Evolutionary conservation across 169 alveolate genomes (phyloP), one percentile per base, ranked within the genome.

Genomic region (Eimeria tenella): DNA sequence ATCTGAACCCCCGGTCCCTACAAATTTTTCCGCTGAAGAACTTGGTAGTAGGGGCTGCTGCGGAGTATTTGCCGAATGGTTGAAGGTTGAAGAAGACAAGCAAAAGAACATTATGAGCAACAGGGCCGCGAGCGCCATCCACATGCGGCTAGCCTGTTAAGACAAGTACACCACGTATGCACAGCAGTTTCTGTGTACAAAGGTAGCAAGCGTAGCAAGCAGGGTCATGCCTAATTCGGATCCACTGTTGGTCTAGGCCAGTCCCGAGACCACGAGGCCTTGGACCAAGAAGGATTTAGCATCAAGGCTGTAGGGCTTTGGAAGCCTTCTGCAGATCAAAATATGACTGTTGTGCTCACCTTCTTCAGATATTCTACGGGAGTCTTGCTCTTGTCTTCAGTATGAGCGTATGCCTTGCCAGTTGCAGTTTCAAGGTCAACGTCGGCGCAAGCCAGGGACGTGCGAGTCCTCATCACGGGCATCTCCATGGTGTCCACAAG

Each of bases 61-160:
- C 10, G 62, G 0, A 23, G 58, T 58, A 52, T 65, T 21, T 23
- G 75, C 75, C 75, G 77, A 58, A 8, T 31, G 75, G 49, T 23
- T 21, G 90, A 82, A 58, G 42, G 68, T 25, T 19, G 90, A 31
- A 3, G 77, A 82, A 17, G 74, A 82, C 7, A 82, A 58, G 52
- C 82, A 73, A 9, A 89, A 25, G 56, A 75, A 89, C 79, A 73
- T 31, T 52, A 89, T 62, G 56, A 89, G 53, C 31, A 75, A 49
- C 15, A 82, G 52, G 49, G 94, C 94, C 9, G 94, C 94, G 60
- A 89, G 56, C 9, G 94, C 63, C 42, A 89, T 56, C 94, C 94
- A 89, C 31, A 73, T 55, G 65, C 89, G 87, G 25, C 88, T 89
- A 5, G 94, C 94, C 94, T 89, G 62, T 11, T 21, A 9, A 10